A percentile compares a stretch with the other conserved stretches of the same genome.
These are phyloP conservation scores for Neurospora pannonica DNA, from an alignment of 495 filamentous ascomycete genomes.

Conservation along the genomic window DNA sequence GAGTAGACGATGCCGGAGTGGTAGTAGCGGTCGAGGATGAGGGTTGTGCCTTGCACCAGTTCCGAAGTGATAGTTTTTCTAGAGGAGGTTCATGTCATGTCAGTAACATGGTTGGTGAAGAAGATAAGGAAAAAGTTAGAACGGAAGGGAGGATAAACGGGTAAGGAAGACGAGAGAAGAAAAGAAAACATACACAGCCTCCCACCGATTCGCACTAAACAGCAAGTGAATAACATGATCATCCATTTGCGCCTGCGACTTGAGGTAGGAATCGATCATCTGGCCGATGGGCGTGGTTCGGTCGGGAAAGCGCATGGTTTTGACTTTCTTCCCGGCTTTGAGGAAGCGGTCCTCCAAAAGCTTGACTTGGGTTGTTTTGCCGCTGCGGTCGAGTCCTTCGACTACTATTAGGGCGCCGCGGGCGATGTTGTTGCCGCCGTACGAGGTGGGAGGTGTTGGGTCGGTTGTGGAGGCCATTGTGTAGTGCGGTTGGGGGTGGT, in stretches of 20 bases:
- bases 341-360: constrained; percentile 55
- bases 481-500: not conserved
- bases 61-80: constrained; percentile 49
- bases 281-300: constrained; percentile 80
- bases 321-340: constrained; percentile 49
- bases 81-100: too few relatives aligned
- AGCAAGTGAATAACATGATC: constrained; percentile 92
- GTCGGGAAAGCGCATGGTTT: constrained; percentile 83
- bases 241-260: constrained; percentile 61
- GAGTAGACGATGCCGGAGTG: constrained; percentile 90
- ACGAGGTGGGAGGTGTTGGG: not conserved
- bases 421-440: constrained; percentile 1
- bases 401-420: constrained; percentile 79
- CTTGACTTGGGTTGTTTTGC: constrained; percentile 90
- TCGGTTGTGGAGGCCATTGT: not conserved
- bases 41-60: constrained; percentile 55
- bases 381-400: constrained; percentile 88
- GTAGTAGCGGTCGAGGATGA: constrained; percentile 89
- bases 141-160: too few relatives aligned
- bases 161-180: not conserved
- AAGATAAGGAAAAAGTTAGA: too few relatives aligned
- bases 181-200: constrained; percentile 47
- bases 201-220: constrained; percentile 96
- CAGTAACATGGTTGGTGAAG: too few relatives aligned
- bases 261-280: constrained; percentile 83